These are phyloP conservation scores for Rhodotorula babjevae DNA, from an alignment of 768 basidiomycete species.

Conservation along the genomic window DNA sequence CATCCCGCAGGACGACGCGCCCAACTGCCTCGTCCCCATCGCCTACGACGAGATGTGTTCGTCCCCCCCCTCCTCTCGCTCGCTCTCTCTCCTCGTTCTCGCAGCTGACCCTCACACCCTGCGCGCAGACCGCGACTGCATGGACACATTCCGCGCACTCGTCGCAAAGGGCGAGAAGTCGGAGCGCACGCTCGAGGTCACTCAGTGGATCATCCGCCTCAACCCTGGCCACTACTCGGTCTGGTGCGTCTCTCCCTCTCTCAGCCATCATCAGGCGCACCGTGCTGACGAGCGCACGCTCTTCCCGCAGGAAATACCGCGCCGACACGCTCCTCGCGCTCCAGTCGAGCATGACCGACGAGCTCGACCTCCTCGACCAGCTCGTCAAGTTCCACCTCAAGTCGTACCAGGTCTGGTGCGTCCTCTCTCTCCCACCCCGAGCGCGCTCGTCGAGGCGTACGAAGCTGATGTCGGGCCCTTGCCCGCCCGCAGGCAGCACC, in stretches of 20 bases:
- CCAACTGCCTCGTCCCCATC: constrained; percentile 80
- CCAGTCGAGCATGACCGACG: constrained; percentile 63
- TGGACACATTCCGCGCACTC: constrained; percentile 84
- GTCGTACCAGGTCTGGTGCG: constrained; percentile 93
- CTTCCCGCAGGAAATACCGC: constrained; percentile 82
- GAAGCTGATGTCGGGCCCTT: too few species aligned
- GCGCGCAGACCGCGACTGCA: constrained; percentile 79
- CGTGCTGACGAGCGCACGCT: not conserved
- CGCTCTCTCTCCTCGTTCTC: constrained; percentile 6
- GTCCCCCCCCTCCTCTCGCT: constrained; percentile 11
- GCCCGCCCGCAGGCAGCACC: constrained; percentile 49
- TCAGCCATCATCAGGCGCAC: not conserved
- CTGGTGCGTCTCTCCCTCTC: constrained; percentile 58
- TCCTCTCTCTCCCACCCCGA: not conserved
- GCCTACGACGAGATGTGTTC: constrained; percentile 82
- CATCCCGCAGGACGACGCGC: constrained; percentile 70
- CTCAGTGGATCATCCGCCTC: constrained; percentile 77
- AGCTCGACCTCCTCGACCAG: constrained; percentile 80
- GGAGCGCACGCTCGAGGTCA: constrained; percentile 73
- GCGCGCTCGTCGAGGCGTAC: too few species aligned
- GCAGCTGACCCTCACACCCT: not conserved
- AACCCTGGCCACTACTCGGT: constrained; percentile 97
- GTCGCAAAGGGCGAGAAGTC: constrained; percentile 73
- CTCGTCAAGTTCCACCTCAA: constrained; percentile 79
- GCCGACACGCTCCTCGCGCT: constrained; percentile 75